Evolutionary conservation across 805 yeast species (phyloP), one percentile per base, ranked within the genome.

Genomic region (Candida nitratophila): DNA sequence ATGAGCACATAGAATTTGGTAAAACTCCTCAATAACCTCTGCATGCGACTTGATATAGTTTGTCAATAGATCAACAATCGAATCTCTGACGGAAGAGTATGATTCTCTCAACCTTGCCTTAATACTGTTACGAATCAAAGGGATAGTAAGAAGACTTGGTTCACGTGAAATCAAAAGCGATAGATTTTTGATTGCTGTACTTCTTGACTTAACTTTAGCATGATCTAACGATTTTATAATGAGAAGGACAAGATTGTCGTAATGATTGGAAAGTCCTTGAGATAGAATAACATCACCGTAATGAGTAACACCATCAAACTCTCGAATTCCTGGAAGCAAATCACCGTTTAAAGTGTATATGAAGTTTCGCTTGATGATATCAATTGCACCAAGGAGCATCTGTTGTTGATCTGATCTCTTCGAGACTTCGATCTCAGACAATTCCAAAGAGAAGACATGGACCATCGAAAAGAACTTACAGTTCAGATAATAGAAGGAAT

Each of bases 21-120:
- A 77, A 49, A 75, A 81, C 24, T 70, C 71, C 2, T 69, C 68
- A 19, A 75, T 65, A 27, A 72, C 56, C 3, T 66, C 70, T 0
- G 78, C 76, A 41, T 69, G 69, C 2, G 65, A 51, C 2, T 63
- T 53, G 34, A 81, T 55, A 44, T 72, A 76, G 42, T 67, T 70
- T 11, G 73, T 71, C 22, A 88, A 61, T 34, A 88, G 67, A 37
- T 86, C 93, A 26, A 88, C 64, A 2, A 82, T 82, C 0, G 95
- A 86, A 52, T 83, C 89, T 46, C 88, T 71, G 0, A 87, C 91
- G 34, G 81, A 72, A 0, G 95, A 79, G 2, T 88, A 84, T 0
- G 73, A 55, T 48, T 84, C 91, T 5, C 56, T 61, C 33, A 88
- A 61, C 39, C 79, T 64, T 10, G 60, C 65, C 1, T 77, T 64